These are phyloP conservation scores for Verticillium zaregamsianum DNA, from an alignment of 2,329 filamentous ascomycete species.

Conservation along the genomic window DNA sequence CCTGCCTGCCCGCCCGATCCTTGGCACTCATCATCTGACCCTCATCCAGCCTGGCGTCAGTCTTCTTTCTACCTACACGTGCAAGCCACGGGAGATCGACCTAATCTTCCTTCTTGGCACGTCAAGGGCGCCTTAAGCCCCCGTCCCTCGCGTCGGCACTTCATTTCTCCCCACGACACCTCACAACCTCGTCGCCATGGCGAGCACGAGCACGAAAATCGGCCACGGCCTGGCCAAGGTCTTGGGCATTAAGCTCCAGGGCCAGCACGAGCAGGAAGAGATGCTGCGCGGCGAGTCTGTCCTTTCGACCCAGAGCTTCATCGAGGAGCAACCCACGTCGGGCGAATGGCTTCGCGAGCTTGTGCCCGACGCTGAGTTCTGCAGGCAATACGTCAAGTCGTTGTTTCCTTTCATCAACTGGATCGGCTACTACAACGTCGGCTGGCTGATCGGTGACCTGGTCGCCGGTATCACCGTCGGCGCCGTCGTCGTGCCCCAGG, in stretches of 20 bases:
- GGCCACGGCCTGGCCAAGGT: conserved; percentile 73
- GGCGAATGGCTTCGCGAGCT: conserved; percentile 66
- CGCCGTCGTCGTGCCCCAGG: conserved; percentile 83
- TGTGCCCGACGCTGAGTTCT: conserved; percentile 52
- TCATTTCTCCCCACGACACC: not conserved
- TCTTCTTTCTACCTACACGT: not conserved
- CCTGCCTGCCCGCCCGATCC: conserved; percentile 10
- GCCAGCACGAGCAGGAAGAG: conserved; percentile 59
- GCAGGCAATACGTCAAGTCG: conserved; percentile 58
- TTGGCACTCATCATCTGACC: conserved; percentile 12
- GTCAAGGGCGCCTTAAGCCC: not conserved
- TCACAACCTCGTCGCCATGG: conserved; percentile 22
- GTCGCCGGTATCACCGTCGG: conserved; percentile 66
- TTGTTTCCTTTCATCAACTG: conserved; percentile 89
- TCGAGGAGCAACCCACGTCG: conserved; percentile 76
- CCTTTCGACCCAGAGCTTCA: conserved; percentile 72
- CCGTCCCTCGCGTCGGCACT: not conserved
- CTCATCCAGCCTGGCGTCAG: not conserved
- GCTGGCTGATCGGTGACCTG: conserved; percentile 86
- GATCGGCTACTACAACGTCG: conserved; percentile 82
- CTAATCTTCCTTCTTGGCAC: not conserved
- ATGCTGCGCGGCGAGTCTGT: conserved; percentile 75
- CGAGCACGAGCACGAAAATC: conserved; percentile 46
- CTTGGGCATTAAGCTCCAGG: conserved; percentile 72
- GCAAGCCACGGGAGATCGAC: not conserved